Evolutionary conservation across 169 alveolate species (phyloP).

Genomic region (Toxoplasma gondii): DNA sequence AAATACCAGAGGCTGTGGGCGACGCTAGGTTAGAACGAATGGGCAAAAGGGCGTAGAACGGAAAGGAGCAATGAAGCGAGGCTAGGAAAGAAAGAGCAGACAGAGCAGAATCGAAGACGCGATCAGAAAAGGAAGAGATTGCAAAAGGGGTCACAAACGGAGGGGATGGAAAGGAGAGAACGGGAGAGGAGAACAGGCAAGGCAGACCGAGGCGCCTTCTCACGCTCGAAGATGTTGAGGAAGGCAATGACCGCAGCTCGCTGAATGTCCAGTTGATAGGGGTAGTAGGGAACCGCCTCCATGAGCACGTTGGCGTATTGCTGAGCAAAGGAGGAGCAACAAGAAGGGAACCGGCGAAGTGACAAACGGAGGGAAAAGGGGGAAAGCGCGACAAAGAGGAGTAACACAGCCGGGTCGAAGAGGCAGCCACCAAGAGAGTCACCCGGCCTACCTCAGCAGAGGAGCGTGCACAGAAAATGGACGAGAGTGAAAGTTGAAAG

Average conservation of each 20-base stretch:
- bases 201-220: neutral
- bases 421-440: neutral
- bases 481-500: too few species aligned
- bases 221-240: conserved; percentile 69
- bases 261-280: conserved; percentile 70
- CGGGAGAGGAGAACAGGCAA: neutral
- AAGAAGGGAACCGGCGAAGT: neutral
- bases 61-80: too few species aligned
- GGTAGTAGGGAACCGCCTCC: conserved; percentile 69
- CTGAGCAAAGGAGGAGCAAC: conserved; percentile 40
- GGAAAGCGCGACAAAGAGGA: neutral
- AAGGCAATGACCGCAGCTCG: conserved; percentile 70
- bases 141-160: too few species aligned
- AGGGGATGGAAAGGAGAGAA: too few species aligned
- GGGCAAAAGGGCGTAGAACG: too few species aligned
- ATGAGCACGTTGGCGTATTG: conserved; percentile 67
- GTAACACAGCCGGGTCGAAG: neutral
- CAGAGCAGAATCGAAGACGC: too few species aligned
- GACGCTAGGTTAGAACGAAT: too few species aligned
- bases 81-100: too few species aligned
- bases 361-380: neutral
- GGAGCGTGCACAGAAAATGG: too few species aligned
- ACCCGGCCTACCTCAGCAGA: too few species aligned
- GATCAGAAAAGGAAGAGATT: too few species aligned
- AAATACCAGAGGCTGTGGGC: too few species aligned